A percentile compares a stretch with the other conserved stretches of the same genome.
Conservation (phyloP, 305 asterid species). For the Solanum aculeatissimum region DNA sequence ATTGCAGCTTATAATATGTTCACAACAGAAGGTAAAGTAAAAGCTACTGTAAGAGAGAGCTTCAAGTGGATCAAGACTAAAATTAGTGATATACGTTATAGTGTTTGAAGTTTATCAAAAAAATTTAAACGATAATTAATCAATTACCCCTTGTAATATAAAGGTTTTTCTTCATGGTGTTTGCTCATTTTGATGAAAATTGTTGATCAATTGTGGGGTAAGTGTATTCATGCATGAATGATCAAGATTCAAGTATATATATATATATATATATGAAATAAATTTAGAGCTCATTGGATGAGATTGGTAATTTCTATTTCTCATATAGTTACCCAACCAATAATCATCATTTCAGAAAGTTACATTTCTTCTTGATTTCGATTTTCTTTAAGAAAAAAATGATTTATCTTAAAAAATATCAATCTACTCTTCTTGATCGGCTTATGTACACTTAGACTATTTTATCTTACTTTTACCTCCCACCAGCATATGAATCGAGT, state of each 20-base stretch:
- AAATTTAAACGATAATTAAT: not conserved
- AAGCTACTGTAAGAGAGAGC: constrained; percentile 56
- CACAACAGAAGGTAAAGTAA: constrained; percentile 58
- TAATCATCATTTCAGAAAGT: not conserved
- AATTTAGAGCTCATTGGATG: not conserved
- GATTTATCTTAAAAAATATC: too few relatives aligned
- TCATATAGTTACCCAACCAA: not conserved
- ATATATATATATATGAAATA: not conserved
- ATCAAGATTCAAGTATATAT: not conserved
- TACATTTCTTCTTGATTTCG: not conserved
- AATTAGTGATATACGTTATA: constrained; percentile 34
- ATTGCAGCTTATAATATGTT: constrained; percentile 64
- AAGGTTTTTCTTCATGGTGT: not conserved
- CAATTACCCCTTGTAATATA: not conserved
- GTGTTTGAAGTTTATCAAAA: constrained; percentile 5
- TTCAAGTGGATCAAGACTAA: constrained; percentile 84
- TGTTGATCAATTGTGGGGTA: not conserved
- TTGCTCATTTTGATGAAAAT: not conserved
- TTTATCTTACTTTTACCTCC: not conserved
- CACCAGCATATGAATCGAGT: not conserved
- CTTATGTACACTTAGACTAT: not conserved
- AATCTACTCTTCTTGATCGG: not conserved
- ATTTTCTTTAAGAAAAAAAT: not conserved
- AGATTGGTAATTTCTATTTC: not conserved
- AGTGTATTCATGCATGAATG: not conserved